Evolutionary conservation across 75 land plant species (phyloP).

Genomic region (Isoetes taiwanensis): DNA sequence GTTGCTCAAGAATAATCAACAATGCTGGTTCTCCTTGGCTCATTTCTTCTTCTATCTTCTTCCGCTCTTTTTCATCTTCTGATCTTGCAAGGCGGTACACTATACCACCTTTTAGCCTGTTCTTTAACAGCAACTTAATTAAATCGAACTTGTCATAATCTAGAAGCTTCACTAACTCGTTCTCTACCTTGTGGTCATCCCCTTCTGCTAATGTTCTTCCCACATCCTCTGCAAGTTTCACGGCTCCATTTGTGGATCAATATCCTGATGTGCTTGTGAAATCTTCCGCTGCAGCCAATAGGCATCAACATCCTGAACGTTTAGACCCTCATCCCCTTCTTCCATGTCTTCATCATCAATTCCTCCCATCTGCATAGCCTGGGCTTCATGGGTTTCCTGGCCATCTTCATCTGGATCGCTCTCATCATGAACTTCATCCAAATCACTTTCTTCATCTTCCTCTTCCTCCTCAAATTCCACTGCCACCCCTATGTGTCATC

Average conservation of each 20-base stretch:
- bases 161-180: conserved; percentile 50
- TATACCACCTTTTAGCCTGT: conserved; percentile 79
- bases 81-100: conserved; percentile 85
- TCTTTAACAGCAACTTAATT: conserved; percentile 55
- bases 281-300: conserved; percentile 97
- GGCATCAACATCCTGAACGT: conserved; percentile 96
- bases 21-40: conserved; percentile 27
- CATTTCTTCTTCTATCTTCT: conserved; percentile 87
- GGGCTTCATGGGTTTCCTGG: conserved; percentile 34
- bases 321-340: conserved; percentile 66
- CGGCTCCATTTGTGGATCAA: conserved; percentile 87
- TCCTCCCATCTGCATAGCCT: conserved; percentile 91
- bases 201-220: conserved; percentile 41
- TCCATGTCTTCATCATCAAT: conserved; percentile 77
- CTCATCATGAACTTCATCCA: conserved; percentile 73
- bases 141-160: conserved; percentile 83
- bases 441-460: conserved; percentile 80
- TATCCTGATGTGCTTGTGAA: conserved; percentile 64
- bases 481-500: conserved; percentile 90
- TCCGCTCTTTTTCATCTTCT: conserved; percentile 73
- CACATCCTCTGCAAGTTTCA: conserved; percentile 74
- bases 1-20: conserved; percentile 68
- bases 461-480: conserved; percentile 93
- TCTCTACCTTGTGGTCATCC: conserved; percentile 80
- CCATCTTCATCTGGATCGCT: conserved; percentile 48